Percentiles rank a stretch among this genome's conserved stretches.
Conservation (phyloP, 805 yeast species). For the Yamadazyma kitorensis region DNA sequence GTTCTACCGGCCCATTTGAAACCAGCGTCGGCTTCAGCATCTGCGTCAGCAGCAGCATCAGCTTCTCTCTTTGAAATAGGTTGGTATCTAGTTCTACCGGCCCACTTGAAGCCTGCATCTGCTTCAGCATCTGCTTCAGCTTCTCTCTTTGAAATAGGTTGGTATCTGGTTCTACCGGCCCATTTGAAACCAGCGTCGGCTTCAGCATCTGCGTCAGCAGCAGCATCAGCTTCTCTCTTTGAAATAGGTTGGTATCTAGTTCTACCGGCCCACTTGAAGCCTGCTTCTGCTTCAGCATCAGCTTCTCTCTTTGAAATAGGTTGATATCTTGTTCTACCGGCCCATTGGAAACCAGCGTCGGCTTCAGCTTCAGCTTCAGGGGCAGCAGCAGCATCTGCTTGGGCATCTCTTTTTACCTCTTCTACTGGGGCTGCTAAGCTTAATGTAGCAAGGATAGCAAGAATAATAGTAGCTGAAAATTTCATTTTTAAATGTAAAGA, state of each 20-base stretch:
- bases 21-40: slow-evolving; percentile 9
- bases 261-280: slow-evolving; percentile 7
- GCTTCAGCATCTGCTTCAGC: slow-evolving; percentile 14
- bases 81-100: slow-evolving; percentile 12
- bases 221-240: slow-evolving; percentile 25
- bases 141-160: slow-evolving; percentile 10
- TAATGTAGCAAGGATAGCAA: slow-evolving; percentile 11
- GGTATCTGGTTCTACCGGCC: slow-evolving; percentile 9
- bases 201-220: slow-evolving; percentile 21
- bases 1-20: slow-evolving; percentile 8
- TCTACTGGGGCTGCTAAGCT: slow-evolving; percentile 14
- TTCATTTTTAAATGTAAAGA: slow-evolving; percentile 9
- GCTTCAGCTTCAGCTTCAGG: slow-evolving; percentile 15
- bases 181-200: slow-evolving; percentile 10
- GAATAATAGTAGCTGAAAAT: slow-evolving; percentile 11
- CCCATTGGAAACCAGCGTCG: slow-evolving; percentile 13
- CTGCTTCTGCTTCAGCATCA: slow-evolving; percentile 8
- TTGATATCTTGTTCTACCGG: slow-evolving; percentile 11
- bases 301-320: slow-evolving; percentile 15
- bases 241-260: slow-evolving; percentile 14
- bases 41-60: slow-evolving; percentile 7
- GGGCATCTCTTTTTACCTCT: slow-evolving; percentile 9
- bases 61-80: slow-evolving; percentile 14
- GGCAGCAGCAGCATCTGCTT: slow-evolving; percentile 10
- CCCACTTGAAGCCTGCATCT: slow-evolving; percentile 14